Base-by-base conservation (phyloP, 2,329 filamentous ascomycete genomes). In the Claviceps cyperi region DNA sequence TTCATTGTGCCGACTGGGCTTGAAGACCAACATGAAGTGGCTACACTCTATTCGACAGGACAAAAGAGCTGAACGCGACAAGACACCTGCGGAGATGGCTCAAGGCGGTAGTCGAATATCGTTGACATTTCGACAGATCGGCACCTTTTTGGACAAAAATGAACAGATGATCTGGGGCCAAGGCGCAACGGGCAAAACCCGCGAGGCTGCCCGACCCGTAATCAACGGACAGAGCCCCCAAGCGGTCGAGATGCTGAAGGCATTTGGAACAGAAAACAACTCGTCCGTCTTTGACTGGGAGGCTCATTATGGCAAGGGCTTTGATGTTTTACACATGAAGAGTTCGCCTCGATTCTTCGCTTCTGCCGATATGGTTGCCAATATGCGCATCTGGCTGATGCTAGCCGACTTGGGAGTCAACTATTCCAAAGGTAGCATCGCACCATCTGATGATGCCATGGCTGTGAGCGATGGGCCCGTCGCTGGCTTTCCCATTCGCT, bases 1-100 rank as follows among this genome's bases (percentile, higher is more conserved):
- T 63, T 94, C 87, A 1, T 78, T 96, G 55, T 89, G 90, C 60
- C 76, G 84, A 45, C 83, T 97, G 65, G 90, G 90, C 3, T 72
- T 88, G 17, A 64, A 72, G 39, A 94, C 89, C 1, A 98, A 98
- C 61, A 80, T 77, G 67, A 77, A 80, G 57, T 97, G 90, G 87
- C 75, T 96, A 11, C 92, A 98, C 67, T 82, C 82, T n/a, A 96
- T 98, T 62, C 82, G 84, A 47, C 80, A 85, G 43, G 92, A 98
- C 66, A 94, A 90, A 63, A 80, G 92, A 24, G 69, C 77, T 0
- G 66, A 71, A 1, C 67, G 71, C 1, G 84, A 90, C 55, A 90
- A 91, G 64, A 74, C 77, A 0, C 57, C 70, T 0, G 76, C 77
- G 5, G 91, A 97, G 63, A 75, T 81, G 40, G 84, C 85, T 0